Evolutionary conservation across 176 grass and related monocot species (phyloP), one percentile per base, ranked within the genome.

Genomic region (Panicum miliaceum): DNA sequence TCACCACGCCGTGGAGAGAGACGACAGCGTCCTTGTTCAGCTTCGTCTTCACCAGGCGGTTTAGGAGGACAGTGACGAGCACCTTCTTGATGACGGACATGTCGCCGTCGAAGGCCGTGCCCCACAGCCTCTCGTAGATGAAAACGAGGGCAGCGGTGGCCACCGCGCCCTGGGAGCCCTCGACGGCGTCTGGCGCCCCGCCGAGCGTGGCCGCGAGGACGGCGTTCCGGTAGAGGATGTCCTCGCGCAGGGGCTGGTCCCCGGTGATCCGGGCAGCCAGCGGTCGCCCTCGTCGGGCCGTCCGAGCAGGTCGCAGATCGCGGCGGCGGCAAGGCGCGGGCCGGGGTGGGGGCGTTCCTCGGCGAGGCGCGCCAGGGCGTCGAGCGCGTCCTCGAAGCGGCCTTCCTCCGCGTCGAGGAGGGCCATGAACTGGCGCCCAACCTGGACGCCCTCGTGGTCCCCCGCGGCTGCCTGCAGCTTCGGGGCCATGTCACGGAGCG

Each of bases 341-440:
- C 4, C 8, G 11, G 20, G 0, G 35, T 7, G 5, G 69, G 34
- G 42, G 12, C 11, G 18, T 4, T 79, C 43, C 27, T 3, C 26
- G 43, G 27, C 43, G 5, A 79, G 61, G 58, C 61, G 42, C 5
- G 4, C 27, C 6, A 48, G 27, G 12, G 15, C 45, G 40, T 38
- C 6, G 75, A 77, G 75, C 11, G 75, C 36, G 12, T 79, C 60
- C 10, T 79, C 60, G 59, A 79, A 50, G 18, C 42, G 77, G 2
- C 77, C 59, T 18, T 79, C 77, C 42, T 6, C 0, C 18, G 60
- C 77, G 42, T 51, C 42, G 25, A n/a, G 9, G 42, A 65, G 27
- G 61, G 77, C 60, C 18, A 32, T 75, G 71, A 3, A 6, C 3
- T 5, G 32, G 8, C 50, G 48, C 32, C 4, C 19, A 22, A 4